Evolutionary conservation across 78 protist species (phyloP).

Genomic region (Emiliania huxleyi): DNA sequence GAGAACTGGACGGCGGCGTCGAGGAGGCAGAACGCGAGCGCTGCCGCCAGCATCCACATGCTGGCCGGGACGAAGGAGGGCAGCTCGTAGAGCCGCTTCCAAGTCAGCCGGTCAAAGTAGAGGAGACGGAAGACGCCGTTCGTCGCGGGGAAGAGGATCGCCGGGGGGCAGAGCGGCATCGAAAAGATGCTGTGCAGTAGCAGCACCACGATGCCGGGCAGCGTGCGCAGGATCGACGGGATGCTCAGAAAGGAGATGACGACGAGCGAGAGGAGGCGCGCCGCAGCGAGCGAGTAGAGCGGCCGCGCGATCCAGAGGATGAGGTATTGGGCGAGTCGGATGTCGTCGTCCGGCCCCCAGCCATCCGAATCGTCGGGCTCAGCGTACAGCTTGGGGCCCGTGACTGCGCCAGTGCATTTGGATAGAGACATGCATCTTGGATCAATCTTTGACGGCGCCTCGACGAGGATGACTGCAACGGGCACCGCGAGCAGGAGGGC

Average conservation of each 20-base stretch:
- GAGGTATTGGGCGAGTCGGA: background rate
- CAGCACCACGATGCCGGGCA: background rate
- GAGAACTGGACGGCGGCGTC: background rate
- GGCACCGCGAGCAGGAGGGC: background rate
- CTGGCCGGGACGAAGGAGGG: background rate
- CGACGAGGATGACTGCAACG: background rate
- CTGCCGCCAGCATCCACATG: background rate
- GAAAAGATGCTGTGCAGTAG: background rate
- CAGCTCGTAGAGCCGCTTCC: background rate
- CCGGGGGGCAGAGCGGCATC: background rate
- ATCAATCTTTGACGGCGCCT: background rate
- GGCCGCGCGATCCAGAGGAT: background rate
- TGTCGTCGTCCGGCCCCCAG: background rate
- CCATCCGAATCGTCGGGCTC: background rate
- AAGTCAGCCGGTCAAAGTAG: background rate
- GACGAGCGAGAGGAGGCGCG: background rate
- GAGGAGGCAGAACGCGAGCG: background rate
- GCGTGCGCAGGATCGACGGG: background rate
- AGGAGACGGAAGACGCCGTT: background rate
- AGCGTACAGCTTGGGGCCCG: background rate
- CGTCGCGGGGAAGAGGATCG: background rate
- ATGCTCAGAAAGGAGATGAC: background rate
- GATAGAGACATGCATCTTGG: too few species aligned
- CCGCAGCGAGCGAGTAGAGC: background rate
- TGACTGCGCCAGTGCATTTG: background rate